Conservation (phyloP, 257 asterid species). For the Solanum clarkiae region DNA sequence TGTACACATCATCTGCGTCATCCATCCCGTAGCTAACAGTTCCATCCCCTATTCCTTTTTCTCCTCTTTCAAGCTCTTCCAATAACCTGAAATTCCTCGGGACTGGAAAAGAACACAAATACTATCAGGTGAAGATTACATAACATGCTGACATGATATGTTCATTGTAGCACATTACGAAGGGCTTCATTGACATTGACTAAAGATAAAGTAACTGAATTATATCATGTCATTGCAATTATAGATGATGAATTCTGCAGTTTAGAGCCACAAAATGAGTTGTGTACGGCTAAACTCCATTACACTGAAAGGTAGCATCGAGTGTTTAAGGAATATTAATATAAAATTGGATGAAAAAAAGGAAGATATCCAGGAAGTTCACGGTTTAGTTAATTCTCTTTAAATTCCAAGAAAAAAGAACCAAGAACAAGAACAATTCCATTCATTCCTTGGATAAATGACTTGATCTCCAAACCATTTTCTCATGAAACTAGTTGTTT, state of each 20-base stretch:
- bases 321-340: not conserved
- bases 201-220: not conserved
- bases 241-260: not conserved
- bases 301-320: not conserved
- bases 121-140: not conserved
- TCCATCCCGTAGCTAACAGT: slow-evolving; percentile 92
- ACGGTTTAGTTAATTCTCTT: not conserved
- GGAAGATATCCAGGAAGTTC: not conserved
- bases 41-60: slow-evolving; percentile 90
- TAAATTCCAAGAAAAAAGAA: not conserved
- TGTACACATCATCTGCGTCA: slow-evolving; percentile 70
- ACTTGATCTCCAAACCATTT: not conserved
- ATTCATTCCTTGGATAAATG: not conserved
- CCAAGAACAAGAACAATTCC: not conserved
- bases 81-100: slow-evolving; percentile 77
- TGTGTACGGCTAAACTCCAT: not conserved
- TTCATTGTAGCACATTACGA: not conserved
- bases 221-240: not conserved
- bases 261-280: not conserved
- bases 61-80: slow-evolving; percentile 88
- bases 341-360: not conserved
- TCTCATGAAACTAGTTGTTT: not conserved
- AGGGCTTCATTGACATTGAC: not conserved
- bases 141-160: not conserved
- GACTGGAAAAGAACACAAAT: slow-evolving; percentile 27